A percentile compares a stretch with the other conserved stretches of the same genome.
These are phyloP conservation scores for Bigelowiella natans DNA, from an alignment of 78 protist genomes.

Conservation along the genomic window DNA sequence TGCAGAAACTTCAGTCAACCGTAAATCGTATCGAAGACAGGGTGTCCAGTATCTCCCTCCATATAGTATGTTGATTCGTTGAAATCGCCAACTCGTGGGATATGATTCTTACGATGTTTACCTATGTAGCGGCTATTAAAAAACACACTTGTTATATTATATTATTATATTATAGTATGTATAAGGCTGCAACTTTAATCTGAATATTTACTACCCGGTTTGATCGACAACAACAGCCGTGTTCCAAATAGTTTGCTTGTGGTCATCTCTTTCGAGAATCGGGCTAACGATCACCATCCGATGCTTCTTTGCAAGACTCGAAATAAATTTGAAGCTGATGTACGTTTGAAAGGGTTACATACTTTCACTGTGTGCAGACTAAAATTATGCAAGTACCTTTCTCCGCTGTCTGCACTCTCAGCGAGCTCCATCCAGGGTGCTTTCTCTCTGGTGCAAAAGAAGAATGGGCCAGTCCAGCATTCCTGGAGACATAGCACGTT, in stretches of 20 bases:
- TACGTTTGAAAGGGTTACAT: too few species aligned
- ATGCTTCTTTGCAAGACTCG: conserved; percentile 52
- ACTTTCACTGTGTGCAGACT: too few species aligned
- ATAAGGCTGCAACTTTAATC: not conserved
- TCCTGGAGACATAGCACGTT: conserved; percentile 83
- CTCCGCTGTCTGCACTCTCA: conserved; percentile 41
- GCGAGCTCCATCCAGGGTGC: conserved; percentile 82
- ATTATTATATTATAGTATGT: not conserved
- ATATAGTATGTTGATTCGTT: conserved; percentile 85
- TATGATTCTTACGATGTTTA: conserved; percentile 80
- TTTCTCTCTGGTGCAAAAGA: conserved; percentile 85
- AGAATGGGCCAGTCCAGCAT: conserved; percentile 79
- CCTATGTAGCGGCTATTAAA: conserved; percentile 40
- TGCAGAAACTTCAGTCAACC: too few species aligned
- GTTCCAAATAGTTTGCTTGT: conserved; percentile 66
- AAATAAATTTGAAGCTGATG: not conserved
- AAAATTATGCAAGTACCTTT: conserved; percentile 57
- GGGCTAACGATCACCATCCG: conserved; percentile 81
- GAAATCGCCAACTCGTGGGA: conserved; percentile 90
- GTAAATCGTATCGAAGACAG: conserved; percentile 74
- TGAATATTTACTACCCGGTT: conserved; percentile 38
- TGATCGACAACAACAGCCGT: conserved; percentile 76
- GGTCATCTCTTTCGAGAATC: conserved; percentile 75
- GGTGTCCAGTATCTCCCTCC: conserved; percentile 79
- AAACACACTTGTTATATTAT: not conserved